Conservation (phyloP, 148 eudicot genomes). For the Limonium bicolor region DNA sequence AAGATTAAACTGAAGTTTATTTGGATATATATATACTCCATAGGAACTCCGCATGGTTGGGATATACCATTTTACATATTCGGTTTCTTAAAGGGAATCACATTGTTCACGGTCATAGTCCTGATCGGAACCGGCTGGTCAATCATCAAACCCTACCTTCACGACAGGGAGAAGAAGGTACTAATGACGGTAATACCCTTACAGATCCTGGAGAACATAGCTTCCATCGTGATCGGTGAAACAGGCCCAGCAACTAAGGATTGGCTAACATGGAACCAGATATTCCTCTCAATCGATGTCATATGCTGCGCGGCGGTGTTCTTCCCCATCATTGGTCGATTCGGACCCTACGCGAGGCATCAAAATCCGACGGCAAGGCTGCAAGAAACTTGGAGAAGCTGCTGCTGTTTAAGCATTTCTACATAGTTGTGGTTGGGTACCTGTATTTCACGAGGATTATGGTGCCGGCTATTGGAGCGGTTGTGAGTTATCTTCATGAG, state of each 20-base stretch:
- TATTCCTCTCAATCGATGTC: constrained; percentile 17
- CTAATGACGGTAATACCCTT: constrained; percentile 20
- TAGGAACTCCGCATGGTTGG: constrained; percentile 27
- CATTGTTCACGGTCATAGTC: constrained; percentile 18
- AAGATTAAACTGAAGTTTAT: no score
- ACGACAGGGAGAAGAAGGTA: constrained; percentile 26
- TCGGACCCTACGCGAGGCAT: constrained; percentile 9
- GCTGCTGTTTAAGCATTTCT: constrained; percentile 16
- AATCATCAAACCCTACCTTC: constrained; percentile 24
- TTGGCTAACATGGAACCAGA: constrained; percentile 16
- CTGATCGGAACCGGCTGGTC: constrained; percentile 39
- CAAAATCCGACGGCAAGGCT: constrained; percentile 22
- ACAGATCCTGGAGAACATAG: constrained; percentile 19
- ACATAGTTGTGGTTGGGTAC: constrained; percentile 17
- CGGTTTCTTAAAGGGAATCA: constrained; percentile 14
- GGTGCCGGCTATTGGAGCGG: constrained; percentile 8
- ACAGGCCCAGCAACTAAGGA: constrained; percentile 11
- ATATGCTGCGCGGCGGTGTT: constrained; percentile 15
- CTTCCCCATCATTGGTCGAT: constrained; percentile 28
- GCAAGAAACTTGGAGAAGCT: constrained; percentile 16
- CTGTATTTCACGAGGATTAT: constrained; percentile 18
- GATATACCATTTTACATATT: constrained; percentile 23
- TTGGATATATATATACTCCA: no score
- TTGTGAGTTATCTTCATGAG: constrained; percentile 10
- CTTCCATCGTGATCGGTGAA: constrained; percentile 11